Evolutionary conservation across 805 yeast genomes (phyloP), one percentile per base, ranked within the genome.

Genomic region (Pichia paraexigua): DNA sequence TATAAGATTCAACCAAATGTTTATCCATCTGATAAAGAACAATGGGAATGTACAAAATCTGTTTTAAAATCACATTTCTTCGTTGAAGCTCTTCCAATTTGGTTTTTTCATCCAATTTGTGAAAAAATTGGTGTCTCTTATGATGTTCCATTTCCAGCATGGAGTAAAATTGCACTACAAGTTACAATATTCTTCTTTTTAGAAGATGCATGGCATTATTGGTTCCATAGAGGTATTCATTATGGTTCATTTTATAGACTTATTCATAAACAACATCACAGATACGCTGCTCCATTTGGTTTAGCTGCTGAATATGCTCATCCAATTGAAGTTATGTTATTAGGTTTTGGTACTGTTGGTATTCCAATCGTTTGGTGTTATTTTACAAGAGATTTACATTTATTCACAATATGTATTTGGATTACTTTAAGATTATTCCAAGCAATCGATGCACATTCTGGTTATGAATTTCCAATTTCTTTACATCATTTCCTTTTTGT

Each of bases 261-360:
- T 68, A 88, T 92, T 61, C 99, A 92, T 76, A 92, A 92, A 73
- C 96, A 90, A 75, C 99, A 92, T 71, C 99, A 92, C 73, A 83
- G 91, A 69, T 92, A 91, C 67, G 96, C 97, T 22, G 97, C 98
- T 44, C 99, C 99, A 45, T 92, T 92, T 64, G 99, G 99, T 40
- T 73, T 92, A 53, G 84, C 98, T 54, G 98, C 98, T 46, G 99
- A 92, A 73, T 92, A 92, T 67, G 98, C 98, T 32, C 97, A 92
- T 66, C 98, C 99, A 18, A 76, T 86, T 30, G 99, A 92, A 72
- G 96, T 92, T 35, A 79, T 87, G 73, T 76, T 88, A 48, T 74
- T 92, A 55, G 99, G 99, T 49, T 79, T 88, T 57, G 99, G 99
- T 56, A 92, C 99, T 42, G 96, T 92, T 41, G 97, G 98, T 54